Evolutionary conservation across 495 filamentous ascomycete genomes (phyloP), one percentile per base, ranked within the genome.

Genomic region (Amorphotheca resinae): DNA sequence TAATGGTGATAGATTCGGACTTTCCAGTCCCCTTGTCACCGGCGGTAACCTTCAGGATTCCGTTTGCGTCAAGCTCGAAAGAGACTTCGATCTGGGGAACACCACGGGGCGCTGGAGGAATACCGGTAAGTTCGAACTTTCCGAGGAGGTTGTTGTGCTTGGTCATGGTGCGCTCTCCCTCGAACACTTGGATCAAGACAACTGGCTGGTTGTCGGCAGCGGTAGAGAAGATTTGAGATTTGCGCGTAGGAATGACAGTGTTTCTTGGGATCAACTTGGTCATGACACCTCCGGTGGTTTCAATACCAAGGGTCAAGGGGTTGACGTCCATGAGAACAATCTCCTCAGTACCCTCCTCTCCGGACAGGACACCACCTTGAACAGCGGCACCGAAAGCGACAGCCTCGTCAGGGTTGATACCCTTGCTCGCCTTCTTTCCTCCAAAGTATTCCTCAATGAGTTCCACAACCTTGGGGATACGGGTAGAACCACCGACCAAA

Each of bases 251-350:
- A 62, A 96, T 93, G 49, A 87, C 79, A 44, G 89, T 95, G 70
- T 91, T 89, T 54, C 89, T 82, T 61, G 86, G 82, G 58, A 96
- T 95, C 52, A 96, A 73, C 70, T 88, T 91, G 61, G 89, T 95
- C 88, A 96, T 95, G 53, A 95, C 87, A 65, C 89, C 89, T 62
- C 89, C 89, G 51, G 89, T 95, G 56, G 89, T 95, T 70, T 96
- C 89, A 49, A 96, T 96, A 78, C 89, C 89, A 52, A 96, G 83
- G 55, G 89, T 95, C 54, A 96, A 74, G 47, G 89, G 89, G 76
- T 95, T 95, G 65, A 96, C 89, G 57, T 96, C 89, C 84, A 95
- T 87, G 57, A 96, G 84, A 64, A 95, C 85, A 45, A 94, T 62
- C 9, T 76, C 75, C 17, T 66, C 70, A 41, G 84, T 82, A 53